A percentile compares a stretch with the other conserved stretches of the same genome.
phyloP scores from a whole-genome alignment of 78 protist species.

The Ministeria vibrans region DNA sequence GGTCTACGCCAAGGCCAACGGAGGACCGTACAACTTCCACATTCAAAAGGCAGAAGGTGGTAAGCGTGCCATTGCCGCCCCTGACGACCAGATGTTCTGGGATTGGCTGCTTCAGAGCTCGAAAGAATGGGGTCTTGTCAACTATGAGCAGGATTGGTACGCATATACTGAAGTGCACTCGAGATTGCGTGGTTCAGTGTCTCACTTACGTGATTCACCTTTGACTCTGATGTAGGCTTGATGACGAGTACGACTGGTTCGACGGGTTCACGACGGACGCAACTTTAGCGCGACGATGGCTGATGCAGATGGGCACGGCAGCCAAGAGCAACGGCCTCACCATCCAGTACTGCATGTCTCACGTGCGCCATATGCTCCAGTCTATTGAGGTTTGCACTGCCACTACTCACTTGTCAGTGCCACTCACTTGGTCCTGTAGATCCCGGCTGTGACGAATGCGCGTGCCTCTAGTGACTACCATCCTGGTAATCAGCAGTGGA shows the following conservation, averaged over 20 bases:
- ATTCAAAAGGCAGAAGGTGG: no score
- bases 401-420: no score
- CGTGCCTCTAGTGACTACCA: conserved; percentile 46
- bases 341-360: conserved; percentile 57
- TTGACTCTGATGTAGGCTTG: no score
- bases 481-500: conserved; percentile 47
- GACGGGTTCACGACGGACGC: background rate
- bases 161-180: no score
- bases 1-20: conserved; percentile 33
- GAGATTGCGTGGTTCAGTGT: no score
- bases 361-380: conserved; percentile 34
- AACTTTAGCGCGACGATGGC: conserved; percentile 41
- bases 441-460: conserved; percentile 38
- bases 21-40: conserved; percentile 34
- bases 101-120: conserved; percentile 10
- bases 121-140: conserved; percentile 28
- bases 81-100: conserved; percentile 41
- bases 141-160: conserved; percentile 68
- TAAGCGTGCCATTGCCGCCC: conserved; percentile 13
- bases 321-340: conserved; percentile 27
- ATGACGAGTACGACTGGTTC: conserved; percentile 17
- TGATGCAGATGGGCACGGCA: conserved; percentile 29
- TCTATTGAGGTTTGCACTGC: no score
- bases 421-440: no score
- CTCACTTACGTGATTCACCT: no score